Conservation (phyloP, 768 basidiomycete genomes). For the Pisolithus sp. region DNA sequence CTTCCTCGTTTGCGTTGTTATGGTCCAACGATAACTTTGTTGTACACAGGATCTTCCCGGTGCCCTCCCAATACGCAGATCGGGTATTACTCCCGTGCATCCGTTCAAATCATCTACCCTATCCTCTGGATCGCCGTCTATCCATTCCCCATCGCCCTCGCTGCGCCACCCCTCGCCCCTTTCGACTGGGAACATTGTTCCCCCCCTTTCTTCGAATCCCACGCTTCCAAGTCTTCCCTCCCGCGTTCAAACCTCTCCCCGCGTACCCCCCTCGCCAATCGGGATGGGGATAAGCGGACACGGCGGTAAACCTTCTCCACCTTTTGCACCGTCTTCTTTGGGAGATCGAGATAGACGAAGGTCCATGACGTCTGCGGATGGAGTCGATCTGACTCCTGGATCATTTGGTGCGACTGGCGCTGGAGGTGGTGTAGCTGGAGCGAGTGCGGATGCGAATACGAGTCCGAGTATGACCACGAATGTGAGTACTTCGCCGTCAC, state of each 20-base stretch:
- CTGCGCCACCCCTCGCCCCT: constrained; percentile 43
- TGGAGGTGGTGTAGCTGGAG: neutral
- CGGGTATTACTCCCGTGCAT: constrained; percentile 35
- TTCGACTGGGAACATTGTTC: constrained; percentile 19
- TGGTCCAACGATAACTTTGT: neutral
- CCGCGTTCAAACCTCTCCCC: constrained; percentile 33
- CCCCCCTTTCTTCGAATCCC: neutral
- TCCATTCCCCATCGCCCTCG: constrained; percentile 44
- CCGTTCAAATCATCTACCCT: constrained; percentile 48
- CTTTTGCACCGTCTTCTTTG: constrained; percentile 37
- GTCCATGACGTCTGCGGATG: constrained; percentile 31
- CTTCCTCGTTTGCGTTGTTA: constrained; percentile 5
- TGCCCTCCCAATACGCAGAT: constrained; percentile 40
- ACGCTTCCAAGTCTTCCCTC: constrained; percentile 29
- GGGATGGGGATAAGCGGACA: constrained; percentile 17
- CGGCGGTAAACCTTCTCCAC: constrained; percentile 27
- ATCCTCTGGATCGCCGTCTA: constrained; percentile 43
- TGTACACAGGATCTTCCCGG: constrained; percentile 29
- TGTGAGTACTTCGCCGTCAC: constrained; percentile 5
- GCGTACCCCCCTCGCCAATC: constrained; percentile 35
- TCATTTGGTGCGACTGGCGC: neutral
- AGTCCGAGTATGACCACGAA: constrained; percentile 20
- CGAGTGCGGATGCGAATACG: neutral
- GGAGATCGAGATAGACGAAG: constrained; percentile 28
- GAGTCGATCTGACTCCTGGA: constrained; percentile 5